Evolutionary conservation across 1,284 basidiomycete species (phyloP), one percentile per base, ranked within the genome.

Genomic region (Phlebopus sp.): DNA sequence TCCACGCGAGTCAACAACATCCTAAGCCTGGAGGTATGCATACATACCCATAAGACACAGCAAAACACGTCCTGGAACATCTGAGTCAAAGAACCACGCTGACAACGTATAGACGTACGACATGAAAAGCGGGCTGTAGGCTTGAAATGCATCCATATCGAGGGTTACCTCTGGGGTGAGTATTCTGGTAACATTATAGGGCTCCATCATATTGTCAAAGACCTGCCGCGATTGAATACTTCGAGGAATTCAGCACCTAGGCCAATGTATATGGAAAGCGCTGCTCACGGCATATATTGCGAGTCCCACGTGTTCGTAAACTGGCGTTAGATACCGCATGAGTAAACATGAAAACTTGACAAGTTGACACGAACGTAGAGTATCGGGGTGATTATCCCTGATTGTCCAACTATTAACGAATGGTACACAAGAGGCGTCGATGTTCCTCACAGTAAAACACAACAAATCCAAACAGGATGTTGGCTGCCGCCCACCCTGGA

Each of bases 51-150:
- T 77, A 77, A 4, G 82, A 75, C 35, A 86, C 64, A 4, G 75
- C 74, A 60, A 84, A 85, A 0, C 77, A 72, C 2, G 79, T 76
- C 35, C 62, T 64, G 35, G 5, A 27, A 0, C 18, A 23, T 5
- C 36, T 37, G 7, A 34, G 36, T 46, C 19, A 49, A 15, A 55
- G n/a, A 6, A 4, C 2, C 5, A 5, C 27, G 30, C 1, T 37
- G 25, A 45, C 21, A 36, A 27, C 29, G n/a, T 11, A 36, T 11
- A 19, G 13, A 50, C 66, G 10, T 50, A 64, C 4, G 85, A 77
- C 34, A 91, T 69, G 65, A 79, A 90, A 2, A 89, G 66, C 0
- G 84, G 86, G 43, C 84, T 88, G 59, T 92, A 92, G 0, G 55
- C 64, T 32, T 72, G 55, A 65, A 89, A 91, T 1, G 76, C 81